A percentile compares a stretch with the other conserved stretches of the same genome.
These are phyloP conservation scores for Trichosporon coremiiforme DNA, from an alignment of 1,284 basidiomycete genomes.

Conservation along the genomic window DNA sequence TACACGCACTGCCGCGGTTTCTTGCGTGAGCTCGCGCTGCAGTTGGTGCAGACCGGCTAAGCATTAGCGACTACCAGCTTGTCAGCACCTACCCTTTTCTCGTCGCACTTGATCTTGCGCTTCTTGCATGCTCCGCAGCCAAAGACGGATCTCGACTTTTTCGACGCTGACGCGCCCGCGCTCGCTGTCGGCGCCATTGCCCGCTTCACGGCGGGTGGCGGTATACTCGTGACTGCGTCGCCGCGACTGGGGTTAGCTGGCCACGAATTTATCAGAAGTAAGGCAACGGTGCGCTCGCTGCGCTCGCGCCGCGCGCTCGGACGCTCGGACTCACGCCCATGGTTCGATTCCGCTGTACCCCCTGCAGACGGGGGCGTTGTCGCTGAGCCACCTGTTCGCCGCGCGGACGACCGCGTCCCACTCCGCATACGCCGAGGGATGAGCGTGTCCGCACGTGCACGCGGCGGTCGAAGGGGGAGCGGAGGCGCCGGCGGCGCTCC, in stretches of 20 bases:
- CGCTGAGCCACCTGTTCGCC: constrained; percentile 21
- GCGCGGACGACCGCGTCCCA: constrained; percentile 25
- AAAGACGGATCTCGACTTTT: constrained; percentile 25
- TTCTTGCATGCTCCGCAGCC: constrained; percentile 29
- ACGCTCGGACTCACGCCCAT: constrained; percentile 26
- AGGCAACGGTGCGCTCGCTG: no score
- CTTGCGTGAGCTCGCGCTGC: constrained; percentile 24
- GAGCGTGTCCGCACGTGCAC: constrained; percentile 20
- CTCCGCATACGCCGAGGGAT: constrained; percentile 20
- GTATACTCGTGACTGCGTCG: constrained; percentile 8
- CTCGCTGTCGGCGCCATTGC: not conserved
- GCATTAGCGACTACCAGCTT: not conserved
- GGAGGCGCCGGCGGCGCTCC: not conserved
- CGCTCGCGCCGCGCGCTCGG: no score
- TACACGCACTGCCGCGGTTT: constrained; percentile 26
- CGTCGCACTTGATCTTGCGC: constrained; percentile 30
- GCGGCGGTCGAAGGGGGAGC: no score
- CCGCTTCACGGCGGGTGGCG: constrained; percentile 12
- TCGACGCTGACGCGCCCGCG: not conserved
- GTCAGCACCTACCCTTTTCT: constrained; percentile 19
- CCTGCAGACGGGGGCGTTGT: constrained; percentile 25
- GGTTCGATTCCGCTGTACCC: constrained; percentile 26
- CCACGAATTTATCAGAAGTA: no score
- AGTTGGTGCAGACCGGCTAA: constrained; percentile 28
- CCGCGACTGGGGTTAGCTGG: constrained; percentile 22